phyloP scores from a whole-genome alignment of 495 filamentous ascomycete genomes.

The Xylaria scruposa region DNA sequence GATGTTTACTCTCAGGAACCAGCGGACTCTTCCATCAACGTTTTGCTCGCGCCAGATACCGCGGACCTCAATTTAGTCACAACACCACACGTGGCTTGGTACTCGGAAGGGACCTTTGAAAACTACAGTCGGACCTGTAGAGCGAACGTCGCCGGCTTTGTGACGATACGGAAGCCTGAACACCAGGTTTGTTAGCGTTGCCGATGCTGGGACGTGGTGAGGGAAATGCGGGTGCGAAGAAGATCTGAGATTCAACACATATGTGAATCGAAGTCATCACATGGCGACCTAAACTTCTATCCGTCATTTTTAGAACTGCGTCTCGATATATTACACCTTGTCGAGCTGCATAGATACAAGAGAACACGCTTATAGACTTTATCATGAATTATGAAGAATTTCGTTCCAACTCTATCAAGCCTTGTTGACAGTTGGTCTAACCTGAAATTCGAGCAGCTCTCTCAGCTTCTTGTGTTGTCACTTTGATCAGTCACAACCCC shows the following conservation, averaged over 20 bases:
- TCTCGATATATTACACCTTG: not conserved
- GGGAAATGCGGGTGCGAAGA: not conserved
- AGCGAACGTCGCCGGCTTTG: slow-evolving; percentile 38
- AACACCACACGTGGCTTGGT: slow-evolving; percentile 54
- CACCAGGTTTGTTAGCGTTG: slow-evolving; percentile 27
- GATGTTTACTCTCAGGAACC: slow-evolving; percentile 65
- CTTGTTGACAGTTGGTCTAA: not conserved
- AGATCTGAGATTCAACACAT: not conserved
- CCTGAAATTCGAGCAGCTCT: not conserved
- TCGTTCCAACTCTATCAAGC: not conserved
- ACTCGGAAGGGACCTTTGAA: slow-evolving; percentile 43
- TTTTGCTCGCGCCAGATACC: slow-evolving; percentile 35
- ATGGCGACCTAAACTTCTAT: not conserved
- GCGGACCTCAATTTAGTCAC: slow-evolving; percentile 45
- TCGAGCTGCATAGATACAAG: not conserved
- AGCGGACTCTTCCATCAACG: slow-evolving; percentile 38
- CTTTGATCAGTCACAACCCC: not conserved
- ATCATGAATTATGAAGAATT: not conserved
- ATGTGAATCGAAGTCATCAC: not conserved
- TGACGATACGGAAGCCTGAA: slow-evolving; percentile 28
- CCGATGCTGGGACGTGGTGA: not conserved
- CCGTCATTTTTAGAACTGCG: not conserved
- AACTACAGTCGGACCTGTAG: slow-evolving; percentile 43
- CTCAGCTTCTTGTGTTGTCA: not conserved
- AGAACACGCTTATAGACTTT: not conserved